phyloP scores from a whole-genome alignment of 2,329 filamentous ascomycete species.

The Chrysoporthe deuterocubensis region DNA sequence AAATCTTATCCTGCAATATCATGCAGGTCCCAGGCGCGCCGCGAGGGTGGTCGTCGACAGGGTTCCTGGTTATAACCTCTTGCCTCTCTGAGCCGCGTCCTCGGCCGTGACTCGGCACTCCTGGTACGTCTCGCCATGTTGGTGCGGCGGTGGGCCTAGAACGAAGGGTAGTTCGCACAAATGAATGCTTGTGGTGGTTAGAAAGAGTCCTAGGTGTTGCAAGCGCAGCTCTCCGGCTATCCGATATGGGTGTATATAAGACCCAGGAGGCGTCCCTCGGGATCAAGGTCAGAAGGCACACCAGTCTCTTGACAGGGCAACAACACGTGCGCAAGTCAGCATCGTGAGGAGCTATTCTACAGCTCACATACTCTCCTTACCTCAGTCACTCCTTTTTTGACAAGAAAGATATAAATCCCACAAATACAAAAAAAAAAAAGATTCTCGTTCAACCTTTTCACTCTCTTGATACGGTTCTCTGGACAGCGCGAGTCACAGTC shows the following conservation, averaged over 20 bases:
- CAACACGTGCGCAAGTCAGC: slow-evolving; percentile 28
- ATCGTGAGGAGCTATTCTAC: slow-evolving; percentile 16
- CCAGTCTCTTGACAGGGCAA: slow-evolving; percentile 23
- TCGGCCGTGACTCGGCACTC: slow-evolving; percentile 23
- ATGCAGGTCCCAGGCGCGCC: background rate
- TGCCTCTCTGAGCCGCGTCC: slow-evolving; percentile 9
- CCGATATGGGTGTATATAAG: slow-evolving; percentile 15
- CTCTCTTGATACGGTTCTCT: background rate
- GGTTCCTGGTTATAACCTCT: slow-evolving; percentile 6
- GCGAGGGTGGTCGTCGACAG: background rate
- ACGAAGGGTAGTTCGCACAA: background rate
- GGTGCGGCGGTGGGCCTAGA: slow-evolving; percentile 4
- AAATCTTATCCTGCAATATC: slow-evolving; percentile 18
- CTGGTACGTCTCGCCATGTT: slow-evolving; percentile 2
- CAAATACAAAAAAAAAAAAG: slow-evolving; percentile 13
- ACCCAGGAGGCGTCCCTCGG: background rate
- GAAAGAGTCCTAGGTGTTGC: slow-evolving; percentile 2
- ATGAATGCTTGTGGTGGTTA: slow-evolving; percentile 4
- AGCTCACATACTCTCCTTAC: slow-evolving; percentile 6
- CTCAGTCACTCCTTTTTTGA: slow-evolving; percentile 25
- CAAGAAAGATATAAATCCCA: background rate
- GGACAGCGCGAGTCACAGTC: background rate
- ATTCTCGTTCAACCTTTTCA: slow-evolving; percentile 1
- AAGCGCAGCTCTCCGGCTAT: background rate
- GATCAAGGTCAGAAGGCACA: slow-evolving; percentile 20